These are phyloP conservation scores for Penicillium waksmanii DNA, from an alignment of 495 filamentous ascomycete genomes.

Conservation along the genomic window DNA sequence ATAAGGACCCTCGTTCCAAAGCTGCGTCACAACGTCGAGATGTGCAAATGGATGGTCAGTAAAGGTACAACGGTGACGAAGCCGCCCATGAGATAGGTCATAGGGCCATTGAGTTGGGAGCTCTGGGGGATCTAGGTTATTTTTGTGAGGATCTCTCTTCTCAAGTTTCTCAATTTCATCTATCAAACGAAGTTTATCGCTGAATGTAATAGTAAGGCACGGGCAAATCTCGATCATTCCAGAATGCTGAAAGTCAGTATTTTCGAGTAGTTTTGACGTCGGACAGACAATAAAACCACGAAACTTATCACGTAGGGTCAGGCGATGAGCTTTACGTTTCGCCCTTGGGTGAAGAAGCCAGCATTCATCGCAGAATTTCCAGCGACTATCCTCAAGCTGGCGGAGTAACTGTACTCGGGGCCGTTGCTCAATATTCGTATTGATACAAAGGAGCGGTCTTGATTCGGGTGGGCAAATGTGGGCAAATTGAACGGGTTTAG, in stretches of 20 bases:
- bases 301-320: not conserved
- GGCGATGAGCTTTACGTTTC: not conserved
- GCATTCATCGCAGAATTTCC: slow-evolving; percentile 4
- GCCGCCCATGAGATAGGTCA: not conserved
- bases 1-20: not conserved
- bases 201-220: not conserved
- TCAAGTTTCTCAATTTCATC: not conserved
- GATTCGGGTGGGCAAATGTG: not conserved
- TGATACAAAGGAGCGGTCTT: not conserved
- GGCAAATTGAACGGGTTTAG: not conserved
- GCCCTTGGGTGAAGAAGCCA: not conserved
- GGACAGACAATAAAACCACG: not conserved
- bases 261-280: not conserved
- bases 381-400: not conserved
- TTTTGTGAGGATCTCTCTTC: not conserved
- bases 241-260: not conserved
- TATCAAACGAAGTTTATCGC: not conserved
- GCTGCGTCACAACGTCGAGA: not conserved
- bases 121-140: not conserved
- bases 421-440: not conserved
- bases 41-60: slow-evolving; percentile 2
- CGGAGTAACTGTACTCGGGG: not conserved
- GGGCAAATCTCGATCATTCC: not conserved
- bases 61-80: not conserved
- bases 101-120: not conserved